Evolutionary conservation across 2,329 filamentous ascomycete genomes (phyloP).

Genomic region (Verticillium isaacii): DNA sequence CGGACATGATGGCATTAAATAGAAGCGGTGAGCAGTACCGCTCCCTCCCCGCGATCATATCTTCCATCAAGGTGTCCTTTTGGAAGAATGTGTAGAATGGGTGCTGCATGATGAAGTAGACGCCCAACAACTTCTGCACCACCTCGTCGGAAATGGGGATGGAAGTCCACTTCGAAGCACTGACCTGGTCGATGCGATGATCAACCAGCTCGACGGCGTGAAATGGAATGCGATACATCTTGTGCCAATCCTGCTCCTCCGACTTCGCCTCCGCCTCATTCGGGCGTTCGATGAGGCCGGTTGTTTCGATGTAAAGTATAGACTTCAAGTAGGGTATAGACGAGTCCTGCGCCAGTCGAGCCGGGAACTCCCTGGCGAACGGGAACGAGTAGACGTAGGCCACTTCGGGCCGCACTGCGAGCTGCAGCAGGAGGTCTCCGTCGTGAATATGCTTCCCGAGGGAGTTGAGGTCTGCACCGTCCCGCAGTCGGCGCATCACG

Average conservation of each 20-base stretch:
- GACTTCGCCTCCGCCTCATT: background rate
- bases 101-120: slow-evolving; percentile 28
- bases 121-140: slow-evolving; percentile 23
- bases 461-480: background rate
- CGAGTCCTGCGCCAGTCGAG: background rate
- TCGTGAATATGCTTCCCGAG: background rate
- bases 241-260: background rate
- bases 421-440: slow-evolving; percentile 1
- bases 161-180: slow-evolving; percentile 29
- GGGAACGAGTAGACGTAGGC: background rate
- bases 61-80: slow-evolving; percentile 33
- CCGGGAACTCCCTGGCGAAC: background rate
- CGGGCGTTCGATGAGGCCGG: background rate
- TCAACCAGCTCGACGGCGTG: background rate
- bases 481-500: background rate
- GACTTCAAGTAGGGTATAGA: background rate
- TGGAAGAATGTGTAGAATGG: slow-evolving; percentile 29
- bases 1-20: slow-evolving; percentile 30
- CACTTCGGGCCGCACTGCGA: background rate
- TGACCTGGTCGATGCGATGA: slow-evolving; percentile 7
- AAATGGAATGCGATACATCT: background rate
- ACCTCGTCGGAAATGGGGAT: slow-evolving; percentile 28
- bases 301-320: background rate
- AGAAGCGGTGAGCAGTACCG: slow-evolving; percentile 34
- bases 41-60: slow-evolving; percentile 22